These are phyloP conservation scores for Candida buenavistaensis DNA, from an alignment of 1,139 yeast genomes.

Conservation along the genomic window DNA sequence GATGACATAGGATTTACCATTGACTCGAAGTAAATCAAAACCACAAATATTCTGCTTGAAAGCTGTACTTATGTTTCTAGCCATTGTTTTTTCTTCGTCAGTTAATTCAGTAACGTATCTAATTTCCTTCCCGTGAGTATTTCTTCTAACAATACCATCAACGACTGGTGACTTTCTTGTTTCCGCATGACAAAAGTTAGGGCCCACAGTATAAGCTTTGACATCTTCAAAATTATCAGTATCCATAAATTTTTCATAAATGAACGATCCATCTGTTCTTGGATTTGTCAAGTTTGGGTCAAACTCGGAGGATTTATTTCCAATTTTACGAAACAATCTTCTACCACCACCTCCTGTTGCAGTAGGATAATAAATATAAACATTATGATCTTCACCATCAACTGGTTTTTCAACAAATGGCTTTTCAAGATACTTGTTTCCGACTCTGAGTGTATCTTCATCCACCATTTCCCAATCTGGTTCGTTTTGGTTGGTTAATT, in stretches of 20 bases:
- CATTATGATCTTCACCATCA: slow-evolving; percentile 98
- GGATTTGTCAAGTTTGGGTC: slow-evolving; percentile 78
- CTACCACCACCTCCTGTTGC: slow-evolving; percentile 98
- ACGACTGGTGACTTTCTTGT: slow-evolving; percentile 98
- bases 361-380: slow-evolving; percentile 85
- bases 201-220: slow-evolving; percentile 96
- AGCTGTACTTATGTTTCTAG: slow-evolving; percentile 66
- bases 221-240: slow-evolving; percentile 98
- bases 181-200: slow-evolving; percentile 91
- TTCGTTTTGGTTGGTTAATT: slow-evolving; percentile 66
- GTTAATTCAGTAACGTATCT: slow-evolving; percentile 82
- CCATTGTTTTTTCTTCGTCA: slow-evolving; percentile 76
- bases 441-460: slow-evolving; percentile 78
- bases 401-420: slow-evolving; percentile 99
- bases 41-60: slow-evolving; percentile 98
- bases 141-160: slow-evolving; percentile 95
- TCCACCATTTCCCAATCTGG: slow-evolving; percentile 90
- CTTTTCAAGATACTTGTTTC: slow-evolving; percentile 70
- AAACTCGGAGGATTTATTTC: slow-evolving; percentile 94
- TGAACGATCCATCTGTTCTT: slow-evolving; percentile 86
- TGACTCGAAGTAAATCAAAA: slow-evolving; percentile 86
- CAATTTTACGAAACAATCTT: slow-evolving; percentile 89
- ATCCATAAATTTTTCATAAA: slow-evolving; percentile 95
- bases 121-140: slow-evolving; percentile 96
- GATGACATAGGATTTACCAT: slow-evolving; percentile 87